Conservation (phyloP, 192 early-diverging fungal species). For the Coemansia sp. region DNA sequence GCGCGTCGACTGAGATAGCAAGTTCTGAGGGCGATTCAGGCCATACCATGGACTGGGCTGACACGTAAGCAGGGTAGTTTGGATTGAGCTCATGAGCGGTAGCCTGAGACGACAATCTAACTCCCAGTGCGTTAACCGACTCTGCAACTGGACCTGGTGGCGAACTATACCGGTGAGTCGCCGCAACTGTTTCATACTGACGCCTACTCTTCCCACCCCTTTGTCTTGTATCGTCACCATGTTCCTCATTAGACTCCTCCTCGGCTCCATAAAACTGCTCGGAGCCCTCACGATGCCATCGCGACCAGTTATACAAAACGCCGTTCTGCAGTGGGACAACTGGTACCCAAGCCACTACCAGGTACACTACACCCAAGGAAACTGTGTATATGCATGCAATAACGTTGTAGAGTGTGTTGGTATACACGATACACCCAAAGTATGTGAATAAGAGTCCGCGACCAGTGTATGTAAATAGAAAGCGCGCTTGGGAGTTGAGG, state of each 20-base stretch:
- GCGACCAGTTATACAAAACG: slow-evolving; percentile 49
- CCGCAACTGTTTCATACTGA: neutral
- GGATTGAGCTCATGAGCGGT: slow-evolving; percentile 20
- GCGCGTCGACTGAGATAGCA: slow-evolving; percentile 3
- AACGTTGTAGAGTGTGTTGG: slow-evolving; percentile 51
- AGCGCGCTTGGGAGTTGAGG: slow-evolving; percentile 56
- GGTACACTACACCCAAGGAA: slow-evolving; percentile 58
- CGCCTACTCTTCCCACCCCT: neutral
- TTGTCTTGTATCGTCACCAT: neutral
- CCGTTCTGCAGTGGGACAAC: slow-evolving; percentile 50
- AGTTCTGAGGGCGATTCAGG: slow-evolving; percentile 20
- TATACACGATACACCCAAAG: slow-evolving; percentile 64
- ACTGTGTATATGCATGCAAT: slow-evolving; percentile 57
- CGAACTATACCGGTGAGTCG: neutral
- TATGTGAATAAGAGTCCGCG: slow-evolving; percentile 64
- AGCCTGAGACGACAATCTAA: slow-evolving; percentile 10
- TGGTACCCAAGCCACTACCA: slow-evolving; percentile 60
- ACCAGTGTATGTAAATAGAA: slow-evolving; percentile 62
- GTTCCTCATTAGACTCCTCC: neutral
- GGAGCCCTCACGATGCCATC: slow-evolving; percentile 33
- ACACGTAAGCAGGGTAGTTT: slow-evolving; percentile 13
- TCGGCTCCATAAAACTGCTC: slow-evolving; percentile 20
- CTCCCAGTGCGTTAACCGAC: neutral
- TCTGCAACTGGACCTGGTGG: neutral
- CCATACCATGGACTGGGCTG: slow-evolving; percentile 32